Evolutionary conservation across 192 early-diverging fungal species (phyloP), one percentile per base, ranked within the genome.

Genomic region (Entomortierella beljakovae): DNA sequence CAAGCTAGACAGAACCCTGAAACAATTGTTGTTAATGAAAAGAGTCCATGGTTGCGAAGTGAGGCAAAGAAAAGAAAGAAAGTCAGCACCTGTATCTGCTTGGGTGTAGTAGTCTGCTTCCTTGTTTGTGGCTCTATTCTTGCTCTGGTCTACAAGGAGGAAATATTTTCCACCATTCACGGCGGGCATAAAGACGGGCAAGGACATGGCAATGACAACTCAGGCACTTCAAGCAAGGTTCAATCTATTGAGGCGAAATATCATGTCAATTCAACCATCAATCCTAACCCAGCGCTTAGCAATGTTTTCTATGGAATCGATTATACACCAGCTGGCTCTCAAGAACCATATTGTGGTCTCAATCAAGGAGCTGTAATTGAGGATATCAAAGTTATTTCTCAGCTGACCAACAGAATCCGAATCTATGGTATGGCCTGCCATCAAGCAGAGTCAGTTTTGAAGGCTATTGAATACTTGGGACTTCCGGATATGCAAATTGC

Each of bases 391-490:
- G 67, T 88, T 7, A 61, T 92, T 2, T 77, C 82, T 43, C 72
- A 85, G 40, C 65, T 87, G 67, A 90, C 89, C 38, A 84, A 83
- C 53, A 57, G 86, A 28, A 80, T 90, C 32, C 83, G 91, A 64
- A 74, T 92, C 66, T 92, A 90, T 81, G 86, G 86, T 16, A 85
- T 89, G 82, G 89, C 89, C 69, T 92, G 91, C 75, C 81, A 89
- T 57, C 84, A 87, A 53, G 80, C 87, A 43, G 88, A 90, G 61
- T 81, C 81, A 11, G 84, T 89, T 6, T 61, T 92, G 40, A 84
- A 86, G 28, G 91, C 91, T 3, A 87, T 92, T 61, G 80, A 90
- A 22, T 67, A 79, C 25, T 50, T 85, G 29, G 82, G 81, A 52
- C 76, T 89, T 31, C 34, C 32, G 1, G 82, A 87, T 64, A 90